Evolutionary conservation across 345 rosid species (phyloP), one percentile per base, ranked within the genome.

Genomic region (Eutrema japonicum): DNA sequence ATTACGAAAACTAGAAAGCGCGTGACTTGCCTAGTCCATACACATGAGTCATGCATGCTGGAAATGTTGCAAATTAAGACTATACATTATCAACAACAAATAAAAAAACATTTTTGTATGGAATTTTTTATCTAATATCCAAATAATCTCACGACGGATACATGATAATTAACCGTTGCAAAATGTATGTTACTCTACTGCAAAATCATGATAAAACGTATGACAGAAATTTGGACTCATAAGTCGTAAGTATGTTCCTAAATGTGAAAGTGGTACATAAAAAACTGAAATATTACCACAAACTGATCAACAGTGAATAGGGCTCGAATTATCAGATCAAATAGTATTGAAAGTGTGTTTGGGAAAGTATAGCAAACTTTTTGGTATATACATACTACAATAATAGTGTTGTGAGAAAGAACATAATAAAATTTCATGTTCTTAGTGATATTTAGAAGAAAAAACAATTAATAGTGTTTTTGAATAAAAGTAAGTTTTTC

Each of bases 1-100:
- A 46, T 36, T 46, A 46, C 37, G 65, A 56, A 56, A 65, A 10
- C 32, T 11, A 29, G 35, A 68, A 68, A 68, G 45, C 52, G 45
- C 37, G n/a, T 55, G 52, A 30, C 51, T 53, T 38, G 7, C 51
- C 29, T 10, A 14, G 11, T 51, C 22, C 45, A 55, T 43, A 55
- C 27, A 51, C 71, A 26, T 51, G 18, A 38, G 36, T 47, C 68
- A 66, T 51, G 59, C 49, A 37, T 66, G n/a, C 38, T 27, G 37
- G 10, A 26, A 51, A 51, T 66, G 49, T 38, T 66, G 38, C 49
- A 37, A 66, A 18, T 18, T 18, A 1, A 52, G 27, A 50, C 13
- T 13, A 13, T 60, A 14, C 35, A 56, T 42, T 27, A 14, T 8
- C 26, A 22, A 22, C 18, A 22, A 22, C 27, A 7, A 6, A 12